Conservation (phyloP, 306 rosid species). For the Vigna angularis region DNA sequence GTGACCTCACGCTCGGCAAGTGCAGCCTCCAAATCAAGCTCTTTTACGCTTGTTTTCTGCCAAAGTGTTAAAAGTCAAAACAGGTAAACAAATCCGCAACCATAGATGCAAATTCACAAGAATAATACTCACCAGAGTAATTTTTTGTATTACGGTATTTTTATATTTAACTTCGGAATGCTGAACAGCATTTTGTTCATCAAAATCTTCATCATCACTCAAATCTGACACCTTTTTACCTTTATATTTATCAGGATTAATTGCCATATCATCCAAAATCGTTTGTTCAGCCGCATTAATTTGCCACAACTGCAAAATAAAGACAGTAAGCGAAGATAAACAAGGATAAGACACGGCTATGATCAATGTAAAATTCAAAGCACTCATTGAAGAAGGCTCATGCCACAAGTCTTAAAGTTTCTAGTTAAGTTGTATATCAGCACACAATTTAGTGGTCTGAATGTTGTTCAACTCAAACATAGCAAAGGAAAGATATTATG, state of each 20-base stretch:
- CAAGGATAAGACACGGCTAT: constrained; percentile 19
- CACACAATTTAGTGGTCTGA: too few species aligned
- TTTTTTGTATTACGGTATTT: constrained; percentile 67
- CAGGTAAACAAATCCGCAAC: constrained; percentile 43
- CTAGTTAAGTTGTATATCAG: background rate
- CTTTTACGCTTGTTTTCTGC: constrained; percentile 92
- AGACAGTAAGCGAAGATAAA: constrained; percentile 33
- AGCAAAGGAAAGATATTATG: too few species aligned
- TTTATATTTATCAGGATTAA: constrained; percentile 82
- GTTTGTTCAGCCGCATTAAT: constrained; percentile 89
- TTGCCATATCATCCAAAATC: constrained; percentile 80
- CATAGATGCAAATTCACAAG: constrained; percentile 34
- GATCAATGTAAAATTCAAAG: constrained; percentile 20
- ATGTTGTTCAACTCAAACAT: background rate
- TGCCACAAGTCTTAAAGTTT: constrained; percentile 3
- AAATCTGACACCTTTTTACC: constrained; percentile 77
- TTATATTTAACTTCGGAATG: constrained; percentile 74
- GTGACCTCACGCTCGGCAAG: constrained; percentile 89
- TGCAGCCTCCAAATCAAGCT: constrained; percentile 91
- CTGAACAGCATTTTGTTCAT: constrained; percentile 77
- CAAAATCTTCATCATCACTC: constrained; percentile 71
- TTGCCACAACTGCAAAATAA: constrained; percentile 89
- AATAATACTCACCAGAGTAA: constrained; percentile 69
- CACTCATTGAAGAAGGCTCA: constrained; percentile 9
- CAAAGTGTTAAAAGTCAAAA: constrained; percentile 43